These are phyloP conservation scores for Haplosporangium sp. DNA, from an alignment of 371 early-diverging fungal genomes.

Conservation along the genomic window DNA sequence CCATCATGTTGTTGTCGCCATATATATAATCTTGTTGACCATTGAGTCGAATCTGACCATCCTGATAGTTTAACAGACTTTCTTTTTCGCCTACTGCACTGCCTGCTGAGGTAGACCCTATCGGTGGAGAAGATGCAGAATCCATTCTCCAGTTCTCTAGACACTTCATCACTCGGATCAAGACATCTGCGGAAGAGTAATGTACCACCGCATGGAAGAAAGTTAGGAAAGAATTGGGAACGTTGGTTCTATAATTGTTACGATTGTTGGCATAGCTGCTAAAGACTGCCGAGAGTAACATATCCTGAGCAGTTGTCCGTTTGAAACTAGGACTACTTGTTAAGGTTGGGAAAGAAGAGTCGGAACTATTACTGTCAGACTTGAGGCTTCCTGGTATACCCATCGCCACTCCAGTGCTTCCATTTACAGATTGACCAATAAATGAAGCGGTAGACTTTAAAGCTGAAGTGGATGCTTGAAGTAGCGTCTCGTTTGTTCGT, in stretches of 20 bases:
- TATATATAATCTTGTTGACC: constrained; percentile 8
- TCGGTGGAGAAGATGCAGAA: constrained; percentile 15
- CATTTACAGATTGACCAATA: constrained; percentile 1
- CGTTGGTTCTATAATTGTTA: constrained; percentile 71
- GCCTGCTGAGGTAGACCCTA: constrained; percentile 5
- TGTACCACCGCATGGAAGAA: constrained; percentile 73
- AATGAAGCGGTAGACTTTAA: constrained; percentile 6
- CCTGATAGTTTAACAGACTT: constrained; percentile 24
- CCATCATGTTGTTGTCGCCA: constrained; percentile 14
- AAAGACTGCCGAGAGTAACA: constrained; percentile 60
- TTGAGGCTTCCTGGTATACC: constrained; percentile 12
- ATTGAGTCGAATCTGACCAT: constrained; percentile 24
- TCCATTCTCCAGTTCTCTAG: constrained; percentile 45
- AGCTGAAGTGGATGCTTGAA: constrained; percentile 38
- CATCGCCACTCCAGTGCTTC: not conserved
- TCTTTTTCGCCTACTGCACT: no score
- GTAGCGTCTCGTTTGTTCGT: constrained; percentile 38
- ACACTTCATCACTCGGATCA: constrained; percentile 50
- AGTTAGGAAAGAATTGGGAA: constrained; percentile 72
- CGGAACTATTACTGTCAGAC: not conserved
- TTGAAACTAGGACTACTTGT: not conserved
- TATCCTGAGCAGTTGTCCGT: constrained; percentile 39
- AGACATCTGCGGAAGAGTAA: constrained; percentile 71
- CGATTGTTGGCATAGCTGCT: constrained; percentile 72
- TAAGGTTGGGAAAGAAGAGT: not conserved